A percentile compares a stretch with the other conserved stretches of the same genome.
Conservation (phyloP, 345 rosid genomes). For the Dipteronia sinensis region DNA sequence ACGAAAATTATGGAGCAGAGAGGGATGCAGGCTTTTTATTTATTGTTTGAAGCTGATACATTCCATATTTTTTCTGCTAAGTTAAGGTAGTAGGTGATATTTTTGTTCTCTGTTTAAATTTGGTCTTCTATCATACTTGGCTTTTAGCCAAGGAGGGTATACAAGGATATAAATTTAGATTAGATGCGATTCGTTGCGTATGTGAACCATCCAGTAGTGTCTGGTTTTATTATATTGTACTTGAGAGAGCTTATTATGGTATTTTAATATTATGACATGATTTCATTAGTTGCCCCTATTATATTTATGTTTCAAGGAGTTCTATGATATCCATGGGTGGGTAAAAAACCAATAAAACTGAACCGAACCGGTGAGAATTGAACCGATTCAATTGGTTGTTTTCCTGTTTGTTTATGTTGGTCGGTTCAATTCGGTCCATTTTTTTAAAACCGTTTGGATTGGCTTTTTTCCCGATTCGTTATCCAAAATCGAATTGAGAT, state of each 20-base stretch:
- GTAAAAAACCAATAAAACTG: no score
- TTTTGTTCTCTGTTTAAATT: slow-evolving; percentile 9
- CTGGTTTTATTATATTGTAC: not conserved
- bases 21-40: slow-evolving; percentile 10
- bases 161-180: not conserved
- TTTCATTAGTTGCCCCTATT: not conserved
- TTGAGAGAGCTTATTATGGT: not conserved
- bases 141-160: not conserved
- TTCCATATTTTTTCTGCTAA: slow-evolving; percentile 14
- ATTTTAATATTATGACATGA: not conserved
- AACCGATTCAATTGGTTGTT: no score
- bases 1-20: slow-evolving; percentile 16
- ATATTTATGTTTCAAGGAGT: no score
- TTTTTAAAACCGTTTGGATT: no score
- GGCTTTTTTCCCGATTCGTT: no score
- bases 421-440: no score
- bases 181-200: not conserved
- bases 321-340: no score
- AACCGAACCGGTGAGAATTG: no score
- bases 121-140: not conserved
- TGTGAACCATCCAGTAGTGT: not conserved
- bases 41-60: slow-evolving; percentile 27
- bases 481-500: no score
- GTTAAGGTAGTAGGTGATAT: slow-evolving; percentile 1
- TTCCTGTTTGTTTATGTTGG: no score